Evolutionary conservation across 768 basidiomycete species (phyloP).

Genomic region (Mycena polygramma): DNA sequence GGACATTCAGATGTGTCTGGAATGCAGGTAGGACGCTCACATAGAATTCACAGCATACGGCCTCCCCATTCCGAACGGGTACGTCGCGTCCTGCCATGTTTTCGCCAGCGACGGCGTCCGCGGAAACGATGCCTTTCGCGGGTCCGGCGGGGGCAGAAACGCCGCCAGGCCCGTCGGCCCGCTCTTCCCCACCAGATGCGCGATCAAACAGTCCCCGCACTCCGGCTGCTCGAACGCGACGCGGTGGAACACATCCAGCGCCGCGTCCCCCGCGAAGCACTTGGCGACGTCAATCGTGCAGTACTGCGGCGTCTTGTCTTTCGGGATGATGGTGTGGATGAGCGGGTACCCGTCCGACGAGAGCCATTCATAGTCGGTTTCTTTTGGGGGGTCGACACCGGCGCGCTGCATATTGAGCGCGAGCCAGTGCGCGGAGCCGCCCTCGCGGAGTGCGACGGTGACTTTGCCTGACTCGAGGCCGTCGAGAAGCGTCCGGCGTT

Average conservation of each 20-base stretch:
- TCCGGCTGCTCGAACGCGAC: slow-evolving; percentile 35
- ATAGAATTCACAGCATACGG: slow-evolving; percentile 24
- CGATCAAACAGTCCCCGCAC: slow-evolving; percentile 38
- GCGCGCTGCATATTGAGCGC: slow-evolving; percentile 17
- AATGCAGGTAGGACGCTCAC: slow-evolving; percentile 8
- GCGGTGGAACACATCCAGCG: slow-evolving; percentile 27
- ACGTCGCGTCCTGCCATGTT: slow-evolving; percentile 30
- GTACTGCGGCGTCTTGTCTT: neutral
- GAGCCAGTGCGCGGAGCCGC: slow-evolving; percentile 18
- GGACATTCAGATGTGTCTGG: neutral
- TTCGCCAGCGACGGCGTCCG: slow-evolving; percentile 7
- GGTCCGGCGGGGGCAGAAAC: slow-evolving; percentile 28
- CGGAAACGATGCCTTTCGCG: neutral
- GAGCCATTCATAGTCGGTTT: slow-evolving; percentile 31
- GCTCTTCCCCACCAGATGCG: slow-evolving; percentile 30
- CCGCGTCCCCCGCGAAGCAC: slow-evolving; percentile 12
- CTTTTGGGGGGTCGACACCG: slow-evolving; percentile 21
- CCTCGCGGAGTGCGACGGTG: slow-evolving; percentile 20
- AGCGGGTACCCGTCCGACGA: slow-evolving; percentile 36
- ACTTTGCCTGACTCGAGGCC: slow-evolving; percentile 29
- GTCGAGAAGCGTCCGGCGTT: slow-evolving; percentile 20
- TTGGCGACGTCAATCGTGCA: slow-evolving; percentile 20
- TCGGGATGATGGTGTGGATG: slow-evolving; percentile 16
- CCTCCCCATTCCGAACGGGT: slow-evolving; percentile 20
- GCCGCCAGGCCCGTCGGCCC: slow-evolving; percentile 26